Conservation (phyloP, 306 rosid genomes). For the Lathyrus aphaca region DNA sequence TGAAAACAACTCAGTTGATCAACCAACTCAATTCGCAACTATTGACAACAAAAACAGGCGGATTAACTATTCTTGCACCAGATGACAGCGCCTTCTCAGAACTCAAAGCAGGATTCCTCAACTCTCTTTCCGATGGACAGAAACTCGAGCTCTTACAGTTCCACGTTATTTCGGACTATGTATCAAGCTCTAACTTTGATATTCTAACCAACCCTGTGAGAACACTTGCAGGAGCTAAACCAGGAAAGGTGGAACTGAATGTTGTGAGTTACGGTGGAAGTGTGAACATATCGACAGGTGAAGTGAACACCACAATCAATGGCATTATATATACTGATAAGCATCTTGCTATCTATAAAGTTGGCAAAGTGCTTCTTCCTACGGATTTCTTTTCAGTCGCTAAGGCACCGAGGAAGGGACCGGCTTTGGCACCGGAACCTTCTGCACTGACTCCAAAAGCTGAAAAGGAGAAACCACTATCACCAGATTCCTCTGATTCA, state of each 20-base stretch:
- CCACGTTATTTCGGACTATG: conserved; percentile 54
- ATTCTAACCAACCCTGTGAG: conserved; percentile 64
- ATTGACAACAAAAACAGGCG: no score
- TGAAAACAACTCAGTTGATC: no score
- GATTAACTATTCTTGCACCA: no score
- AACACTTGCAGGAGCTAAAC: conserved; percentile 65
- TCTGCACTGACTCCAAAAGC: no score
- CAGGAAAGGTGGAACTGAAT: conserved; percentile 54
- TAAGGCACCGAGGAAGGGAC: conserved; percentile 47
- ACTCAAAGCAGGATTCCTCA: conserved; percentile 49
- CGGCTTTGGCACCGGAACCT: conserved; percentile 32
- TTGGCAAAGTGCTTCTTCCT: conserved; percentile 65
- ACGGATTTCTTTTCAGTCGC: conserved; percentile 51
- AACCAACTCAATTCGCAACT: no score
- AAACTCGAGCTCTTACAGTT: conserved; percentile 63
- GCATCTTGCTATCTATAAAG: conserved; percentile 66
- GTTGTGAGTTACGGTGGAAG: conserved; percentile 62
- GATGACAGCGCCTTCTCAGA: no score
- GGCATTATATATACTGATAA: conserved; percentile 64
- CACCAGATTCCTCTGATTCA: no score
- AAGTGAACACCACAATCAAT: conserved; percentile 59
- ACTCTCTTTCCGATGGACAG: conserved; percentile 52
- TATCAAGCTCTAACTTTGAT: conserved; percentile 61
- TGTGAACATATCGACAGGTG: conserved; percentile 65
- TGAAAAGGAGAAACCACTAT: no score